A percentile compares a stretch with the other conserved stretches of the same genome.
Evolutionary conservation across 192 early-diverging fungal species (phyloP).

Genomic region (Backusella liffmaniae): DNA sequence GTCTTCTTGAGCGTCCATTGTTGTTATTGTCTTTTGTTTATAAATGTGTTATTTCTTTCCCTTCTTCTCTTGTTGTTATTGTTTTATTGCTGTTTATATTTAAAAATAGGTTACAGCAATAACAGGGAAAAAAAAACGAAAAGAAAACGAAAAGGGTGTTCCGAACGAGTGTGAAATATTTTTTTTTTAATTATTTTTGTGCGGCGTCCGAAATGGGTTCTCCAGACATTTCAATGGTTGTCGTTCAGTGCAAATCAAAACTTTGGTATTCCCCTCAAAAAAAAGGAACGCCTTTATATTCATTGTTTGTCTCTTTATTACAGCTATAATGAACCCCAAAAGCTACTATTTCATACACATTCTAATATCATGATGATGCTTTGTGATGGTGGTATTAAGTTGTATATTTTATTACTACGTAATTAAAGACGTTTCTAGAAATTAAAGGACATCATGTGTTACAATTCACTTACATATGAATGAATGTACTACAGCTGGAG

Average conservation of each 20-base stretch:
- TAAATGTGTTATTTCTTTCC: not conserved
- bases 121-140: not conserved
- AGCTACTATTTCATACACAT: not conserved
- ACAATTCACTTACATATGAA: not conserved
- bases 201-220: not conserved
- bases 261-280: not conserved
- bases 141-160: not conserved
- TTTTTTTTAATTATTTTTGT: not conserved
- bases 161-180: not conserved
- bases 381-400: not conserved
- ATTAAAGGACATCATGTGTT: not conserved
- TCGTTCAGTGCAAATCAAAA: not conserved
- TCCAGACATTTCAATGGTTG: not conserved
- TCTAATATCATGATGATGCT: not conserved
- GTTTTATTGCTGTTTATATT: not conserved
- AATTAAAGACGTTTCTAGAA: not conserved
- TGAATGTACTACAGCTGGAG: not conserved
- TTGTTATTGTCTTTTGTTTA: not conserved
- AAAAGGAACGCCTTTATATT: not conserved
- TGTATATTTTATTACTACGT: not conserved
- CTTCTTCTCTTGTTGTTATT: not conserved
- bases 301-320: not conserved
- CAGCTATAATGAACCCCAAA: not conserved
- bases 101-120: not conserved
- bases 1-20: slow-evolving; percentile 25